A percentile compares a stretch with the other conserved stretches of the same genome.
Conservation (phyloP, 148 eudicot species). For the Polygonum maritimum region DNA sequence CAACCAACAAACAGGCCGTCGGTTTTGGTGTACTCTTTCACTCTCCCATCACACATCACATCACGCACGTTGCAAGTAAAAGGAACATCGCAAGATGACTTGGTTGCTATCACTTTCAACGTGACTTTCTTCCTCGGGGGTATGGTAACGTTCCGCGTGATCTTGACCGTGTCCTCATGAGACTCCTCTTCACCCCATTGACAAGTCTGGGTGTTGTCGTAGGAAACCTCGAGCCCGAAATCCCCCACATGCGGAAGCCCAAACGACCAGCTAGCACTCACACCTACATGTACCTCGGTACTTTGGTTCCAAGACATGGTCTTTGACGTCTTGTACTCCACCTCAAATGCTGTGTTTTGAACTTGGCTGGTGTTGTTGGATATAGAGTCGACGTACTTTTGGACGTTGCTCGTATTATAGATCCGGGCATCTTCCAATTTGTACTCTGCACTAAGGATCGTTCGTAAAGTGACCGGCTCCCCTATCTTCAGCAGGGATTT, state of each 20-base stretch:
- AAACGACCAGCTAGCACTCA: not conserved
- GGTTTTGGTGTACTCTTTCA: not conserved
- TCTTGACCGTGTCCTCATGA: not conserved
- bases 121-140: not conserved
- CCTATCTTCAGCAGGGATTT: not conserved
- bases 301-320: not conserved
- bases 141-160: not conserved
- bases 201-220: not conserved
- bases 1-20: not conserved
- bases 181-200: not conserved
- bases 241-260: not conserved
- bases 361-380: not conserved
- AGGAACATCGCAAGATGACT: not conserved
- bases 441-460: not conserved
- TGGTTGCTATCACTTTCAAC: not conserved
- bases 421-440: not conserved
- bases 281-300: not conserved
- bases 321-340: not conserved
- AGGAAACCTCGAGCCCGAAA: not conserved
- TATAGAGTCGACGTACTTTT: not conserved
- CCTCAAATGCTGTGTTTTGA: not conserved
- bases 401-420: not conserved
- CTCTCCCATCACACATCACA: not conserved
- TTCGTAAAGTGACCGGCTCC: not conserved
- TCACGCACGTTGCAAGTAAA: not conserved